These are phyloP conservation scores for Elsinoe necatrix DNA, from an alignment of 2,329 filamentous ascomycete genomes.

Conservation along the genomic window DNA sequence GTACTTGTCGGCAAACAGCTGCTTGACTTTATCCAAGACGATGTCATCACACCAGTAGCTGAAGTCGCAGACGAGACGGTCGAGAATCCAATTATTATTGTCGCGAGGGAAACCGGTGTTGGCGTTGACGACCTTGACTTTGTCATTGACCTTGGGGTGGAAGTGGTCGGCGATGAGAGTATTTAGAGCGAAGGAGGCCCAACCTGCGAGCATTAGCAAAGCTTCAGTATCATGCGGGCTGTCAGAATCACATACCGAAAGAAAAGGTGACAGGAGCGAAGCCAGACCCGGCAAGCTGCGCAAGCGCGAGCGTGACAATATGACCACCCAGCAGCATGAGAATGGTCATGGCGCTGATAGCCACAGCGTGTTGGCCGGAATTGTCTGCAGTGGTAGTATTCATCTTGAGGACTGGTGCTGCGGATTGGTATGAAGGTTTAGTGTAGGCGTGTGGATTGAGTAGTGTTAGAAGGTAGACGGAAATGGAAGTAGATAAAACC, in stretches of 20 bases:
- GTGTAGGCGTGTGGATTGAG: neutral
- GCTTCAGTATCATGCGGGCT: neutral
- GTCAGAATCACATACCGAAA: neutral
- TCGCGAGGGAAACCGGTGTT: constrained; percentile 20
- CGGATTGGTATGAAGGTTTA: neutral
- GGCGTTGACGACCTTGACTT: constrained; percentile 19
- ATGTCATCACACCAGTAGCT: neutral
- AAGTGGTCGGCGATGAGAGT: neutral
- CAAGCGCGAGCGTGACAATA: neutral
- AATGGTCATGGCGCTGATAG: neutral
- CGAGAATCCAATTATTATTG: neutral
- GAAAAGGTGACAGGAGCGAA: neutral
- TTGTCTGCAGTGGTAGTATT: neutral
- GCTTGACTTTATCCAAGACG: neutral
- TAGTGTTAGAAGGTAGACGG: no score
- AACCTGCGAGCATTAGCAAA: neutral
- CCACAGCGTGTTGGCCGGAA: neutral
- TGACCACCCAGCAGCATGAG: neutral
- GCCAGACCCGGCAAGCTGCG: neutral
- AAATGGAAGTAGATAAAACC: neutral
- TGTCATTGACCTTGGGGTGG: neutral
- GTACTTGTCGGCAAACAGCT: neutral
- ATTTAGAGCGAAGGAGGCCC: neutral
- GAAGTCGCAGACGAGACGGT: neutral
- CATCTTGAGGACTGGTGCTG: neutral